Percentiles rank a stretch among this genome's conserved stretches.
phyloP scores from a whole-genome alignment of 306 rosid genomes.

The Alnus rubra region DNA sequence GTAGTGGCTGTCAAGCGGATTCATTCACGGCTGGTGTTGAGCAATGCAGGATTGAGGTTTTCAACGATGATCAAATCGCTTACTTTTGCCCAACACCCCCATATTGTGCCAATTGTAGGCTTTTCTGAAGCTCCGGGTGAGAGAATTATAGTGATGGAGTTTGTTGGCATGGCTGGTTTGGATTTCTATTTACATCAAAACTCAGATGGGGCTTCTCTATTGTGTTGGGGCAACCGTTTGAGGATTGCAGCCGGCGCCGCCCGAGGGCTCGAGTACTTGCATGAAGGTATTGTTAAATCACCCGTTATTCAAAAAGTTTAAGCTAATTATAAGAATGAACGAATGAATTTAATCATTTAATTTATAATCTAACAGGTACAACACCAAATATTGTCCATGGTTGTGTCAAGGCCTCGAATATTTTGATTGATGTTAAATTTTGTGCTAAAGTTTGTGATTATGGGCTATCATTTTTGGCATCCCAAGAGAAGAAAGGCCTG shows the following conservation, averaged over 20 bases:
- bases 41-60: conserved; percentile 76
- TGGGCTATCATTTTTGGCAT: conserved; percentile 66
- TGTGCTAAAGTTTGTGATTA: conserved; percentile 62
- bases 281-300: conserved; percentile 40
- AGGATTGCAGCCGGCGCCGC: conserved; percentile 78
- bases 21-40: conserved; percentile 63
- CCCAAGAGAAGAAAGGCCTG: conserved; percentile 49
- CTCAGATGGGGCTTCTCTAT: conserved; percentile 52
- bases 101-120: conserved; percentile 71
- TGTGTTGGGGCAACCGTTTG: conserved; percentile 58
- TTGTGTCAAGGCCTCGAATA: conserved; percentile 70
- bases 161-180: conserved; percentile 53
- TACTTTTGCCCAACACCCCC: conserved; percentile 74
- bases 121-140: conserved; percentile 90
- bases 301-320: too few species aligned
- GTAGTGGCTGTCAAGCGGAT: conserved; percentile 71
- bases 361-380: background rate
- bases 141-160: conserved; percentile 69
- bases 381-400: conserved; percentile 81
- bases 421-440: conserved; percentile 58
- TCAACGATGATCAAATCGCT: conserved; percentile 57
- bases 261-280: conserved; percentile 75
- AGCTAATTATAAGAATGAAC: too few species aligned
- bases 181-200: conserved; percentile 69
- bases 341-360: too few species aligned